Conservation (phyloP, 805 yeast species). For the Teunomyces stri region DNA sequence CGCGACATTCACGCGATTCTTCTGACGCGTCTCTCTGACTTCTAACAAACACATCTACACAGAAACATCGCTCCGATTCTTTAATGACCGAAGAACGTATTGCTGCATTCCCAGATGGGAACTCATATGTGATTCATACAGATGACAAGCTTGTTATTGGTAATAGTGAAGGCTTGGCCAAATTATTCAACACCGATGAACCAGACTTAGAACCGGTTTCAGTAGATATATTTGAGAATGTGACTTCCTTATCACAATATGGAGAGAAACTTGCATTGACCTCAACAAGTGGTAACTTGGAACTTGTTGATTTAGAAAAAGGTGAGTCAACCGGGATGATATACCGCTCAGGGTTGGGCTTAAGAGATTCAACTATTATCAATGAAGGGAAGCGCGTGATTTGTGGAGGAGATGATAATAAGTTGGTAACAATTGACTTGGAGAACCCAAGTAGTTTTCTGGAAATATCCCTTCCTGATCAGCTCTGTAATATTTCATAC, state of each 20-base stretch:
- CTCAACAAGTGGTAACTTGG: conserved; percentile 44
- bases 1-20: background rate
- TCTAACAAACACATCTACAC: background rate
- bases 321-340: conserved; percentile 33
- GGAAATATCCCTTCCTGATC: conserved; percentile 47
- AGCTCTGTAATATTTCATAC: conserved; percentile 54
- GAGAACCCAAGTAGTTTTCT: conserved; percentile 29
- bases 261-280: conserved; percentile 30
- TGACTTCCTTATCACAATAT: conserved; percentile 39
- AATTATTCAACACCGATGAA: conserved; percentile 45
- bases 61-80: background rate
- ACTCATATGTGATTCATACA: conserved; percentile 30
- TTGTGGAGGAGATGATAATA: conserved; percentile 68
- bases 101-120: conserved; percentile 43
- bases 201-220: conserved; percentile 62
- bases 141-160: conserved; percentile 42
- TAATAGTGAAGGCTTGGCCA: conserved; percentile 54
- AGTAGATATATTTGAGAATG: conserved; percentile 47
- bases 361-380: conserved; percentile 54
- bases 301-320: conserved; percentile 32
- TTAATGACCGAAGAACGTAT: conserved; percentile 16
- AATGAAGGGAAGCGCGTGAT: conserved; percentile 59
- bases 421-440: conserved; percentile 47
- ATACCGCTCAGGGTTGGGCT: conserved; percentile 44
- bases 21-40: background rate